Base-by-base conservation (phyloP, 305 asterid genomes). In the Fraxinus albicans region DNA sequence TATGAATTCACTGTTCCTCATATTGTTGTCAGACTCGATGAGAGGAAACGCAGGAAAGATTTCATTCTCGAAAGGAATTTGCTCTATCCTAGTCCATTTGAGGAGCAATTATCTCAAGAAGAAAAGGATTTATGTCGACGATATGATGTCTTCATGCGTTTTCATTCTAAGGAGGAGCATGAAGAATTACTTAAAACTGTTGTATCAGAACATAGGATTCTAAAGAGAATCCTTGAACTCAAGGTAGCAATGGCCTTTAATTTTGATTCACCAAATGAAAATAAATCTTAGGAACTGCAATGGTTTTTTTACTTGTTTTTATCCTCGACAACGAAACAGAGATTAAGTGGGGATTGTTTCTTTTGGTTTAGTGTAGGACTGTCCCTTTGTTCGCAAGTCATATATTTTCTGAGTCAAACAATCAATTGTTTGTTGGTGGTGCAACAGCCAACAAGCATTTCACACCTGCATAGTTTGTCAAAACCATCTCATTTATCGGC, bases 21-120 rank as follows among this genome's bases (percentile, higher is more conserved):
- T 21, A 29, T 76, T 86, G 42, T 87, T 88, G 86, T 81, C 93
- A 94, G 98, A 89, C 95, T 92, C 82, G 94, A 90, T 77, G 98
- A 94, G 92, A 91, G 98, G 83, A 88, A 93, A 84, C 89, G 92
- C 40, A 90, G 98, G 84, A 94, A 94, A 86, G 92, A 91, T 85
- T 94, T 94, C 80, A 88, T 92, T 86, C 82, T 89, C 58, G 94
- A 91, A 76, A 90, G 97, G 88, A 90, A 91, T 84, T 88, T 94
- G 84, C 91, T 94, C 75, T 84, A 90, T 80, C 91, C 94, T 50
- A 87, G 85, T 85, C 88, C 90, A 81, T 89, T 90, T 38, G 88
- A 79, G 84, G 87, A 85, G 84, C 88, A 84, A 78, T 82, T 94
- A 60, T 86, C 90, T 74, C 93, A 76, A 83, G 98, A 90, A 81